Percentiles rank a stretch among this genome's conserved stretches.
These are phyloP conservation scores for Syzygium grande DNA, from an alignment of 345 rosid genomes.

Conservation along the genomic window DNA sequence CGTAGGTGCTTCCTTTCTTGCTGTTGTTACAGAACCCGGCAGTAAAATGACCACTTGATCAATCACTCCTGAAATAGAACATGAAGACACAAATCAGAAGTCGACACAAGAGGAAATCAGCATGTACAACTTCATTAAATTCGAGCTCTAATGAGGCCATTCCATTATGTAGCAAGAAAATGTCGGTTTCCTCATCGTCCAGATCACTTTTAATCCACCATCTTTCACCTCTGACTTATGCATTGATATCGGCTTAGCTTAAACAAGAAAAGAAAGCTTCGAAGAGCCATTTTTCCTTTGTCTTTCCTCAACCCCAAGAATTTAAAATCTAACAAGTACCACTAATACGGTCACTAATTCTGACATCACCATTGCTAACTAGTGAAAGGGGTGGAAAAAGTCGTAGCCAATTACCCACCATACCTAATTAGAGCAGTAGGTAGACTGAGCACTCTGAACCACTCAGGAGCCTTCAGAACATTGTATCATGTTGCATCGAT, in stretches of 20 bases:
- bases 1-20: background rate
- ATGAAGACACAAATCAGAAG: background rate
- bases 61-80: background rate
- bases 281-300: background rate
- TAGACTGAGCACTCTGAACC: background rate
- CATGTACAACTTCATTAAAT: background rate
- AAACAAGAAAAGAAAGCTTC: background rate
- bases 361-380: background rate
- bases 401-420: background rate
- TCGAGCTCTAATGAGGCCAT: background rate
- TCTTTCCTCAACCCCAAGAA: background rate
- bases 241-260: background rate
- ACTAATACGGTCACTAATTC: background rate
- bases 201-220: background rate
- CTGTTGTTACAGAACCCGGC: background rate
- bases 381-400: background rate
- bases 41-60: background rate
- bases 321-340: background rate
- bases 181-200: background rate
- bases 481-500: constrained; percentile 52
- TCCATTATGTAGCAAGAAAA: background rate
- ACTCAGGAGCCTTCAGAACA: background rate
- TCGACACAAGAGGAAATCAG: background rate
- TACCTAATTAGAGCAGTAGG: background rate
- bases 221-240: background rate